A percentile compares a stretch with the other conserved stretches of the same genome.
Evolutionary conservation across 306 rosid species (phyloP).

Genomic region (Vicia faba): DNA sequence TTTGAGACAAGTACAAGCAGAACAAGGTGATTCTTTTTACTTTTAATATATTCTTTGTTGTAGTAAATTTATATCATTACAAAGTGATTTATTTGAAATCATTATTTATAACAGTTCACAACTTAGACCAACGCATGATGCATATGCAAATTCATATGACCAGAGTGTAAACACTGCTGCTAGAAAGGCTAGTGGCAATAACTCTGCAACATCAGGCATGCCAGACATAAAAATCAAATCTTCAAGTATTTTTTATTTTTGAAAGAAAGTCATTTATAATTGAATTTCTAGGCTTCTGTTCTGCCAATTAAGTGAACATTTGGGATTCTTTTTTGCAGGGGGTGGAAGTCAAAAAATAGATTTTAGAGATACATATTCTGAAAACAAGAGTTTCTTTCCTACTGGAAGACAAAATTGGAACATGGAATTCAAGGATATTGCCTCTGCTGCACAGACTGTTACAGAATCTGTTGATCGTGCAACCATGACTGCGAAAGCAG

Average conservation of each 20-base stretch:
- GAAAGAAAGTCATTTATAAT: neutral
- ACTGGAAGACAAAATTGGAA: no score
- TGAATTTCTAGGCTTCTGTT: conserved; percentile 17
- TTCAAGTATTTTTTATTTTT: conserved; percentile 54
- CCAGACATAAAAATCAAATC: conserved; percentile 51
- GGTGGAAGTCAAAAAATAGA: no score
- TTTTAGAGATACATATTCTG: no score
- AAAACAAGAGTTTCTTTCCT: no score
- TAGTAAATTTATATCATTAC: no score
- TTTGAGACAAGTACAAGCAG: no score
- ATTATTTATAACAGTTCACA: no score
- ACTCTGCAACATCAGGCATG: conserved; percentile 41
- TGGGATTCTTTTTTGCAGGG: conserved; percentile 38
- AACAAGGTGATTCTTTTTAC: no score
- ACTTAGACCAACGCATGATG: conserved; percentile 43
- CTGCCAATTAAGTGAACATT: conserved; percentile 29
- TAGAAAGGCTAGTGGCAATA: conserved; percentile 37
- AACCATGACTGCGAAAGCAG: conserved; percentile 95
- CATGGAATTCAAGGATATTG: conserved; percentile 88
- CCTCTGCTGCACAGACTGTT: conserved; percentile 96
- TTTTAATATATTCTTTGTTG: no score
- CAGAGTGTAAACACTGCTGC: conserved; percentile 46
- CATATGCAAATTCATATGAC: conserved; percentile 38
- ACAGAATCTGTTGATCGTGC: conserved; percentile 97
- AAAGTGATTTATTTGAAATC: no score